phyloP scores from a whole-genome alignment of 345 rosid species.

The Angophora floribunda region DNA sequence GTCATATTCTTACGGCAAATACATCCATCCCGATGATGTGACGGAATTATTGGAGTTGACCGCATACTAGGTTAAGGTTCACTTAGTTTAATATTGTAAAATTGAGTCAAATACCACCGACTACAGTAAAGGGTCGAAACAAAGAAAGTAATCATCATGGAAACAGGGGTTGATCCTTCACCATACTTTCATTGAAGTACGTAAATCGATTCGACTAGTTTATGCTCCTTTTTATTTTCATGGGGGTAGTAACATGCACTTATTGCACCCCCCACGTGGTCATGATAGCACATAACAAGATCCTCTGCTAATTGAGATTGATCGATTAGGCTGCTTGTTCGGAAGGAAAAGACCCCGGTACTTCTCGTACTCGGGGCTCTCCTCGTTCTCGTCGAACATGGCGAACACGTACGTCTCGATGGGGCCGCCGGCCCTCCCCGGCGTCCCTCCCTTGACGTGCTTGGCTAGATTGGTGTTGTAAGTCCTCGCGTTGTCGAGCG shows the following conservation, averaged over 20 bases:
- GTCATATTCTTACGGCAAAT: not conserved
- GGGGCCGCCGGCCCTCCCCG: slow-evolving; percentile 31
- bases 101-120: not conserved
- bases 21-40: not conserved
- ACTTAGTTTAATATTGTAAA: not conserved
- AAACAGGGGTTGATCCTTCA: not conserved
- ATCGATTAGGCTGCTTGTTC: slow-evolving; percentile 25
- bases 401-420: slow-evolving; percentile 61
- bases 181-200: too few species aligned
- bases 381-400: slow-evolving; percentile 45
- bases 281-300: not conserved
- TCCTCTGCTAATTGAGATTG: slow-evolving; percentile 17
- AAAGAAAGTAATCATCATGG: not conserved
- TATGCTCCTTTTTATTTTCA: not conserved
- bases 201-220: not conserved
- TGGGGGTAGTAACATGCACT: not conserved
- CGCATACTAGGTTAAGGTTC: not conserved
- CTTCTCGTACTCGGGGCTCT: slow-evolving; percentile 41
- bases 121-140: not conserved
- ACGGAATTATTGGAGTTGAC: not conserved
- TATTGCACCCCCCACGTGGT: not conserved
- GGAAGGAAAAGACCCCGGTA: slow-evolving; percentile 45
- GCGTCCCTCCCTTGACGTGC: slow-evolving; percentile 37
- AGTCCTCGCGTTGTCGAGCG: slow-evolving; percentile 34
- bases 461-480: slow-evolving; percentile 41